Conservation (phyloP, 345 rosid genomes). For the Melaleuca quinquenervia region DNA sequence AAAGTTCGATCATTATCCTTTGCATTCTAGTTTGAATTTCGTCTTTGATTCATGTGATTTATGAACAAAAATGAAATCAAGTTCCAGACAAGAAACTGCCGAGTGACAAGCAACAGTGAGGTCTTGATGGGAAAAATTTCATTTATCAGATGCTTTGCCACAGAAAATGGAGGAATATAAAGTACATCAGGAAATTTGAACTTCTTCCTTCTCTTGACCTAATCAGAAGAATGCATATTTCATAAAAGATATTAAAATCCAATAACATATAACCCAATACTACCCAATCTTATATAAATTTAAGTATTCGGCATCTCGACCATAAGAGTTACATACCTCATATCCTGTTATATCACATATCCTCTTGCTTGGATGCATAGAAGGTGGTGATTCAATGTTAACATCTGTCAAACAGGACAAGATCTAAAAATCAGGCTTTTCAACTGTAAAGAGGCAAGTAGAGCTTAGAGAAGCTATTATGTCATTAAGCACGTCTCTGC, state of each 20-base stretch:
- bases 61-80: not conserved
- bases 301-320: not conserved
- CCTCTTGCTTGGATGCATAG: slow-evolving; percentile 70
- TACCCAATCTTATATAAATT: not conserved
- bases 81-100: not conserved
- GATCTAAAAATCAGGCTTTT: not conserved
- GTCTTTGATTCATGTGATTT: not conserved
- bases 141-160: not conserved
- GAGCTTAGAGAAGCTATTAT: not conserved
- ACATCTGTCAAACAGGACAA: slow-evolving; percentile 31
- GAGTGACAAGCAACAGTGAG: not conserved
- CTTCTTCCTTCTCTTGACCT: not conserved
- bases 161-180: not conserved
- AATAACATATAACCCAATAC: not conserved
- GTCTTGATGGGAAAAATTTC: not conserved
- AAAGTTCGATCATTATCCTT: not conserved
- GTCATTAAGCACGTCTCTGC: not conserved
- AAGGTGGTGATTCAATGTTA: slow-evolving; percentile 83
- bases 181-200: not conserved
- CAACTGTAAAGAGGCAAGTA: not conserved
- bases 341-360: slow-evolving; percentile 85
- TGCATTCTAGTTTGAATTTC: not conserved
- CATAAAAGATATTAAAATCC: not conserved
- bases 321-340: slow-evolving; percentile 36
- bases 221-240: not conserved